phyloP scores from a whole-genome alignment of 208 protist species.

The Trypanosomatidae sp. region DNA sequence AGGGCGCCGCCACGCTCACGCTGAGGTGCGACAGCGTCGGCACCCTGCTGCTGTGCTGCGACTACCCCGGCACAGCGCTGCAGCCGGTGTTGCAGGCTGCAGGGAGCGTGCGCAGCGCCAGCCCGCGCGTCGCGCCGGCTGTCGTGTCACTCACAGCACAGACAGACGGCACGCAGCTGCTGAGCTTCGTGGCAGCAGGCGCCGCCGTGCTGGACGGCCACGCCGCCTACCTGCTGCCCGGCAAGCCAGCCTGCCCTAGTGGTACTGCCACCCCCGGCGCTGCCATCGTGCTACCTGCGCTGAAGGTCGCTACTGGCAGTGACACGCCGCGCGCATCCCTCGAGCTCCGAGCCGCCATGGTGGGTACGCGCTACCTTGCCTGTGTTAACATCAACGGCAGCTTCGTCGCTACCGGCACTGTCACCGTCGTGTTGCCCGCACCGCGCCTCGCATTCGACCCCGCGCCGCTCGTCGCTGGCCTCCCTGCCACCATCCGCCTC shows the following conservation, averaged over 20 bases:
- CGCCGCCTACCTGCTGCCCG: neutral
- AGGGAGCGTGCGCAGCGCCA: conserved; percentile 23
- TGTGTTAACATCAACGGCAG: conserved; percentile 1
- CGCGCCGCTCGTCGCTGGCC: neutral
- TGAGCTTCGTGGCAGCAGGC: neutral
- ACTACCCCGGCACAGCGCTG: too few relatives aligned
- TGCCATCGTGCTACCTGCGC: conserved; percentile 1
- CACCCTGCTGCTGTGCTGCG: conserved; percentile 30
- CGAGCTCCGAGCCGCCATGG: neutral
- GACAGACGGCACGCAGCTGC: too few relatives aligned
- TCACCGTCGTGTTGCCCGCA: neutral
- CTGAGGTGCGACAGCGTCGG: neutral
- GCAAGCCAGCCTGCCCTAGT: neutral
- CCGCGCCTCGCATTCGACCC: neutral
- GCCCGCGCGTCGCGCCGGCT: conserved; percentile 15
- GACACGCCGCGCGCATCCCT: neutral
- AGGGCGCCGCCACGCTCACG: conserved; percentile 6
- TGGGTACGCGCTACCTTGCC: neutral
- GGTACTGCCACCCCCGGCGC: neutral
- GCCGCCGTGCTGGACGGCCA: neutral
- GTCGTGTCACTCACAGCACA: too few relatives aligned
- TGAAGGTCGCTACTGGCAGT: neutral
- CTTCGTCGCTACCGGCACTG: neutral
- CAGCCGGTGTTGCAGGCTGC: too few relatives aligned
- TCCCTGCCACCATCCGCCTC: conserved; percentile 1